Percentiles rank a stretch among this genome's conserved stretches.
These are phyloP conservation scores for Ceratonia siliqua DNA, from an alignment of 306 rosid species.

Conservation along the genomic window DNA sequence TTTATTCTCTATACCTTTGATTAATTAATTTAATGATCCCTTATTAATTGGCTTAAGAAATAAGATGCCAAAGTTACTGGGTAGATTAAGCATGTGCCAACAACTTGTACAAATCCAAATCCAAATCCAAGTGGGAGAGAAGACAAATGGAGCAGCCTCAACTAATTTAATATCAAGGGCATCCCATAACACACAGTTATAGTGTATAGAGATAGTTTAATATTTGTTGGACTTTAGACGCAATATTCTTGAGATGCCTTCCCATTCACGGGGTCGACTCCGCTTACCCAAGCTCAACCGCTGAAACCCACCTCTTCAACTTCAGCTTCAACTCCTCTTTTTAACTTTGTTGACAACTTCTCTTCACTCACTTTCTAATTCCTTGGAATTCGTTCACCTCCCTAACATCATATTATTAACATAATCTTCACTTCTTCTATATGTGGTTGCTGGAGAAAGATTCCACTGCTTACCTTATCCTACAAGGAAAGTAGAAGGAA, in stretches of 20 bases:
- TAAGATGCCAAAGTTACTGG: neutral
- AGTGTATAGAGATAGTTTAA: neutral
- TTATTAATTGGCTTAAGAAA: neutral
- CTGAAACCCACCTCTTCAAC: neutral
- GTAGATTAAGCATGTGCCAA: neutral
- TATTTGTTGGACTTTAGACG: neutral
- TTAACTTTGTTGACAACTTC: neutral
- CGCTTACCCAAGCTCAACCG: neutral
- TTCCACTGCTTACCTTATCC: conserved; percentile 28
- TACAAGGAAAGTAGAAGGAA: conserved; percentile 34
- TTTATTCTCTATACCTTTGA: neutral
- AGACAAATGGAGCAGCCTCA: neutral
- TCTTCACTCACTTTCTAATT: neutral
- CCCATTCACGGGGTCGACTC: conserved; percentile 1
- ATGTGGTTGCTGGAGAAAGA: conserved; percentile 30
- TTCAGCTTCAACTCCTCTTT: neutral
- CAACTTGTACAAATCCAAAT: neutral
- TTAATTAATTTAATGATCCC: neutral
- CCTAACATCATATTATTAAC: too few relatives aligned
- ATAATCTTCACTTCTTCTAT: too few relatives aligned
- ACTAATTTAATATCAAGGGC: too few relatives aligned
- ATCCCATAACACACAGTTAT: too few relatives aligned
- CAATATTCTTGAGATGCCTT: conserved; percentile 1
- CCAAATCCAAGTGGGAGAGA: neutral
- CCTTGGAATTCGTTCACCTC: conserved; percentile 15